Conservation (phyloP, 2,329 filamentous ascomycete species). For the Aspergillus flavus region DNA sequence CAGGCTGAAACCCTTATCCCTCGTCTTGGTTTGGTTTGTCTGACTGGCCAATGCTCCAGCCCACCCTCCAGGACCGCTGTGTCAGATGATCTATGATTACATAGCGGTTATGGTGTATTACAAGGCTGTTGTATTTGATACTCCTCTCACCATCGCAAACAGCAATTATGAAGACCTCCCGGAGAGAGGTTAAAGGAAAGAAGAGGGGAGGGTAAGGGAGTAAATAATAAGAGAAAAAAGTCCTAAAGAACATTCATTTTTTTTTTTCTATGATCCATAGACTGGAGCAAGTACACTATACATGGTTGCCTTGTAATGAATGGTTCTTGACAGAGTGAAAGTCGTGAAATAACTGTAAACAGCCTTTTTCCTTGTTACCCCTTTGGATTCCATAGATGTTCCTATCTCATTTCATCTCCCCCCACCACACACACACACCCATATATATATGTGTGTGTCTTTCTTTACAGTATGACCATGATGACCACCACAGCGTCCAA, state of each 20-base stretch:
- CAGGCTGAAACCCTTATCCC: background rate
- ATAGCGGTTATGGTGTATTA: background rate
- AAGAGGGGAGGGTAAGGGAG: background rate
- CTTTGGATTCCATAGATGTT: no score
- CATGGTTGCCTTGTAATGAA: background rate
- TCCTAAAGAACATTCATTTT: no score
- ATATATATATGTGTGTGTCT: no score
- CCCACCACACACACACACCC: no score
- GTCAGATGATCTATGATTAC: conserved; percentile 18
- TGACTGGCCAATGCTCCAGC: conserved; percentile 8
- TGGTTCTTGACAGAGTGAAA: background rate
- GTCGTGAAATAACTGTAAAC: no score
- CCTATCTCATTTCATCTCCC: no score
- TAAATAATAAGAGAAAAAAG: background rate
- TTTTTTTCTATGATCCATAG: no score
- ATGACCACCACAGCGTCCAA: no score
- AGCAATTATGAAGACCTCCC: background rate
- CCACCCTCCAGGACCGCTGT: conserved; percentile 7
- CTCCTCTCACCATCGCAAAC: background rate
- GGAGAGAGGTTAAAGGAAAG: background rate
- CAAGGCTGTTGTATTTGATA: background rate
- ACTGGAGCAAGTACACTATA: background rate
- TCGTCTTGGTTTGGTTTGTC: conserved; percentile 10
- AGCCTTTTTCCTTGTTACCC: no score
- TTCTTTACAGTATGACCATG: no score